phyloP scores from a whole-genome alignment of 495 filamentous ascomycete species.

The Talaromyces liani region DNA sequence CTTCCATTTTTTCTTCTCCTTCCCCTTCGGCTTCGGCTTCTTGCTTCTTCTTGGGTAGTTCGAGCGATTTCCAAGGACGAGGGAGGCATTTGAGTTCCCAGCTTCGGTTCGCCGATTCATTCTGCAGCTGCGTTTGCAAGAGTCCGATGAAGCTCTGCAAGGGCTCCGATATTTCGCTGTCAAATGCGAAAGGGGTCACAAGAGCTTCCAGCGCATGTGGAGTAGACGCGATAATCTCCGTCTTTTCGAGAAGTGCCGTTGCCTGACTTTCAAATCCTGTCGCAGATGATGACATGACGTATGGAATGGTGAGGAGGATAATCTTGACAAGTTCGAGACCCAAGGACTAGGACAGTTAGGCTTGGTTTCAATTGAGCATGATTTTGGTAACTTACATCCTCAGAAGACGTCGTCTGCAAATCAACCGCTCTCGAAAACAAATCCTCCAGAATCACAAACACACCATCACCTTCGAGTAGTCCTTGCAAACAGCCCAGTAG shows the following conservation, averaged over 20 bases:
- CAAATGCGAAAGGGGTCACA: slow-evolving; percentile 70
- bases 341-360: slow-evolving; percentile 27
- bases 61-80: slow-evolving; percentile 67
- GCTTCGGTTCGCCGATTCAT: slow-evolving; percentile 51
- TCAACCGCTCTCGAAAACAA: slow-evolving; percentile 78
- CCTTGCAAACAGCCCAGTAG: slow-evolving; percentile 78
- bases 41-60: slow-evolving; percentile 18
- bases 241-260: slow-evolving; percentile 75
- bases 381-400: slow-evolving; percentile 58
- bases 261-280: slow-evolving; percentile 62
- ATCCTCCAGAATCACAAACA: slow-evolving; percentile 80
- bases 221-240: slow-evolving; percentile 80
- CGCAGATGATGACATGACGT: slow-evolving; percentile 68
- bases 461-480: slow-evolving; percentile 71
- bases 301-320: slow-evolving; percentile 87
- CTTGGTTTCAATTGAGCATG: neutral
- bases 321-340: slow-evolving; percentile 93
- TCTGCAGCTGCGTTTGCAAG: slow-evolving; percentile 77
- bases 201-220: slow-evolving; percentile 74
- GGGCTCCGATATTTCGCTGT: slow-evolving; percentile 40
- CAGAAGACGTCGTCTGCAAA: slow-evolving; percentile 81
- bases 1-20: slow-evolving; percentile 14
- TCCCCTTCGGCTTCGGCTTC: slow-evolving; percentile 27
- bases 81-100: slow-evolving; percentile 80
- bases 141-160: slow-evolving; percentile 70